Evolutionary conservation across 345 rosid genomes (phyloP).

Genomic region (Camelina neglecta): DNA sequence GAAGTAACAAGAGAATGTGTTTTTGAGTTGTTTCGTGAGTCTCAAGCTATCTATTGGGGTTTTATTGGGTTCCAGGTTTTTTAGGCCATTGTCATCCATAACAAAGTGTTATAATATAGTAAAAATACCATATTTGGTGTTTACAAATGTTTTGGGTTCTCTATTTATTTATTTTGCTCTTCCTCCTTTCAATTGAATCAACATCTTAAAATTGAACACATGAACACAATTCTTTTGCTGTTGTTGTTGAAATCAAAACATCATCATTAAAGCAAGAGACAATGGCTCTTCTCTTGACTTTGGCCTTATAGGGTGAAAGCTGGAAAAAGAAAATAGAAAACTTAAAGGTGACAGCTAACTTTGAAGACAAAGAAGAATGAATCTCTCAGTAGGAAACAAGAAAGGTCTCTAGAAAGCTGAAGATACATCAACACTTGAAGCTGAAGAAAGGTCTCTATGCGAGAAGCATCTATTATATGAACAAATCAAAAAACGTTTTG

Average conservation of each 20-base stretch:
- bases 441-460: not conserved
- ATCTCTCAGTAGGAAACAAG: conserved; percentile 5
- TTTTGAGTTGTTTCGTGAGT: conserved; percentile 23
- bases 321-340: not conserved
- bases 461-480: conserved; percentile 18
- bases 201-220: not conserved
- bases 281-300: not conserved
- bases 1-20: not conserved
- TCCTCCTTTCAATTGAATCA: conserved; percentile 1
- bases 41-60: conserved; percentile 12
- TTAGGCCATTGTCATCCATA: too few species aligned
- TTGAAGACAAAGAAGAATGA: conserved; percentile 27
- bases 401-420: conserved; percentile 19
- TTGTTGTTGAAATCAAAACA: conserved; percentile 1
- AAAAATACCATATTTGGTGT: not conserved
- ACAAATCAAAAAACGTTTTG: conserved; percentile 33
- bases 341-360: conserved; percentile 3
- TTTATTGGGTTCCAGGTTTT: too few species aligned
- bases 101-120: not conserved
- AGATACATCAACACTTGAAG: conserved; percentile 25
- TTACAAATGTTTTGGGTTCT: not conserved
- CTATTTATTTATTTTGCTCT: not conserved
- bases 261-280: conserved; percentile 21
- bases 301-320: conserved; percentile 27
- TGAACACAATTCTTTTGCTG: not conserved